These are phyloP conservation scores for Yamadazyma oceani DNA, from an alignment of 1,139 yeast genomes.

Conservation along the genomic window DNA sequence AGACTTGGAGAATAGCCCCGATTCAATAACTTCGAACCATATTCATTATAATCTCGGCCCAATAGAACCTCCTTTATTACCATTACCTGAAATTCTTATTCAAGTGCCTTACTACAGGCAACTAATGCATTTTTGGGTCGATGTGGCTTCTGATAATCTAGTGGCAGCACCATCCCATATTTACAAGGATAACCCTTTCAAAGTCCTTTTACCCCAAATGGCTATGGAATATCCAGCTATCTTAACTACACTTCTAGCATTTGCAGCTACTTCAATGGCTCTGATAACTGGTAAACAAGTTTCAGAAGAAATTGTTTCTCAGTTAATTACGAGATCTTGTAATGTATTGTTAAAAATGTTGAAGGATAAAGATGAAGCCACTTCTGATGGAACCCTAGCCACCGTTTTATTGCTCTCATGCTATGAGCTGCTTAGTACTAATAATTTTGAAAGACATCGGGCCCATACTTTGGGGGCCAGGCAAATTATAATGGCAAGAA, in stretches of 20 bases:
- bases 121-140: conserved; percentile 62
- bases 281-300: conserved; percentile 32
- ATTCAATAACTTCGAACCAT: background rate
- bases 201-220: conserved; percentile 63
- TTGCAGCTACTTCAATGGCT: conserved; percentile 57
- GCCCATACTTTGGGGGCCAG: conserved; percentile 70
- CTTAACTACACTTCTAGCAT: conserved; percentile 62
- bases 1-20: conserved; percentile 10
- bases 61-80: conserved; percentile 51
- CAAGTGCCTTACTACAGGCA: conserved; percentile 60
- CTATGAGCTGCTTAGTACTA: conserved; percentile 55
- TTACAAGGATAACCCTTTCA: conserved; percentile 68
- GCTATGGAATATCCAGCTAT: conserved; percentile 64
- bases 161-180: conserved; percentile 67
- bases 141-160: conserved; percentile 59
- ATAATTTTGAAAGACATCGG: conserved; percentile 55
- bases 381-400: conserved; percentile 67
- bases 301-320: conserved; percentile 48
- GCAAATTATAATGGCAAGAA: conserved; percentile 61
- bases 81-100: conserved; percentile 57
- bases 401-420: conserved; percentile 63
- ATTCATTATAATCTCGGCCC: conserved; percentile 7
- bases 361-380: conserved; percentile 51
- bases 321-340: conserved; percentile 55
- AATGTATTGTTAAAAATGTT: conserved; percentile 54